Evolutionary conservation across 768 basidiomycete species (phyloP).

Genomic region (Chalciporus piperatus): DNA sequence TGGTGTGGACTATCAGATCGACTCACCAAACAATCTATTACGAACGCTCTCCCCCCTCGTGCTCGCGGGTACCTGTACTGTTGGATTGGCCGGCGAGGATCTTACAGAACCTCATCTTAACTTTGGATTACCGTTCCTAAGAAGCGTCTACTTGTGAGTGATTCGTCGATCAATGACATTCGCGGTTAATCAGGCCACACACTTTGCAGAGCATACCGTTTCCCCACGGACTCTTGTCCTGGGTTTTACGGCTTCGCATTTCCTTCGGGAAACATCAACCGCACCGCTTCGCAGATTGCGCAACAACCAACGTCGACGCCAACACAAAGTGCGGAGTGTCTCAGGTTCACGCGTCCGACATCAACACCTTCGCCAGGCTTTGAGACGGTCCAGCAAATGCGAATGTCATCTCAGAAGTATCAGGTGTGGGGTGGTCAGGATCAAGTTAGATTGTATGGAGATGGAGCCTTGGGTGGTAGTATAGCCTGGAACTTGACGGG

Average conservation of each 20-base stretch:
- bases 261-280: conserved; percentile 22
- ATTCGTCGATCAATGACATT: not conserved
- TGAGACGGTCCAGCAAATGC: conserved; percentile 11
- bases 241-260: conserved; percentile 29
- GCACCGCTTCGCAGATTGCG: conserved; percentile 16
- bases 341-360: conserved; percentile 11
- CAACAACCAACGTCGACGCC: conserved; percentile 22
- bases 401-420: conserved; percentile 8
- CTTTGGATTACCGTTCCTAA: conserved; percentile 15
- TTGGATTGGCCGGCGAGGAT: conserved; percentile 3
- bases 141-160: conserved; percentile 18
- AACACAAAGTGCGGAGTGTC: conserved; percentile 13
- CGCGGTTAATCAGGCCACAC: not conserved
- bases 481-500: conserved; percentile 12
- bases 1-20: conserved; percentile 25
- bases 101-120: not conserved
- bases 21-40: conserved; percentile 18
- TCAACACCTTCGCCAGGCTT: conserved; percentile 13
- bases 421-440: conserved; percentile 15
- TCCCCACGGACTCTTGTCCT: conserved; percentile 25
- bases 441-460: conserved; percentile 9
- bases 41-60: conserved; percentile 4
- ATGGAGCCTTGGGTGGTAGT: not conserved
- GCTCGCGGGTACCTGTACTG: conserved; percentile 12
- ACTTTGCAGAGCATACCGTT: conserved; percentile 25